phyloP scores from a whole-genome alignment of 2,329 filamentous ascomycete genomes.

The Exophiala calicioides region DNA sequence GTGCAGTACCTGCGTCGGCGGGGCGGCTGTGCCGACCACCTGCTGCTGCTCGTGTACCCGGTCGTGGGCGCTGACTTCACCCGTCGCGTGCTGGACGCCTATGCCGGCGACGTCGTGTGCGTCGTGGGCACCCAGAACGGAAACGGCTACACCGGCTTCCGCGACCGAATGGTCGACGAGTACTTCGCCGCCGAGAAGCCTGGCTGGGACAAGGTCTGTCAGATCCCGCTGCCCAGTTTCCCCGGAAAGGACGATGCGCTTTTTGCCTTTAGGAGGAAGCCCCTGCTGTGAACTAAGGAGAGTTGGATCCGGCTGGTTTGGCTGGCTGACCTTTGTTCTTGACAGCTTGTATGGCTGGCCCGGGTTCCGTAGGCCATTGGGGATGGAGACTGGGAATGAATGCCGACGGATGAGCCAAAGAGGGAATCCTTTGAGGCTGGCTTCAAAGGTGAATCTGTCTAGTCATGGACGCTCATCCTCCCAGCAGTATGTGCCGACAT shows the following conservation, averaged over 20 bases:
- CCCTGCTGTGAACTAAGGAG: too few relatives aligned
- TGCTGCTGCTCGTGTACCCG: conserved; percentile 72
- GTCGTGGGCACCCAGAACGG: conserved; percentile 73
- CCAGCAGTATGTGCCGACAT: too few relatives aligned
- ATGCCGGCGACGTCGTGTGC: conserved; percentile 64
- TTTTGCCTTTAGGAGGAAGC: conserved; percentile 57
- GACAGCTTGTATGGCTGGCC: too few relatives aligned
- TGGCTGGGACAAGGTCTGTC: conserved; percentile 61
- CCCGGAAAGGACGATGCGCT: conserved; percentile 75
- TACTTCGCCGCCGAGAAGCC: conserved; percentile 59
- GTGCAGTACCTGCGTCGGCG: conserved; percentile 57
- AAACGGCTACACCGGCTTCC: conserved; percentile 74
- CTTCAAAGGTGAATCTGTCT: too few relatives aligned
- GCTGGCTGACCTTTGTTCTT: too few relatives aligned
- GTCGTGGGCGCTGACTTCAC: conserved; percentile 69
- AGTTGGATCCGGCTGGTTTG: neutral
- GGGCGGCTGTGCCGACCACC: conserved; percentile 53
- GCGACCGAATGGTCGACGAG: conserved; percentile 62
- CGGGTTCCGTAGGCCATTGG: too few relatives aligned
- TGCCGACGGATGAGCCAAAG: too few relatives aligned
- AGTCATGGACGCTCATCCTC: too few relatives aligned
- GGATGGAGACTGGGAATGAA: too few relatives aligned
- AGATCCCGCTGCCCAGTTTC: conserved; percentile 71
- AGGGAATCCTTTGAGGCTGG: too few relatives aligned
- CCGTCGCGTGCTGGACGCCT: conserved; percentile 60